Conservation (phyloP, 2,329 filamentous ascomycete genomes). For the Cordyceps farinosa region DNA sequence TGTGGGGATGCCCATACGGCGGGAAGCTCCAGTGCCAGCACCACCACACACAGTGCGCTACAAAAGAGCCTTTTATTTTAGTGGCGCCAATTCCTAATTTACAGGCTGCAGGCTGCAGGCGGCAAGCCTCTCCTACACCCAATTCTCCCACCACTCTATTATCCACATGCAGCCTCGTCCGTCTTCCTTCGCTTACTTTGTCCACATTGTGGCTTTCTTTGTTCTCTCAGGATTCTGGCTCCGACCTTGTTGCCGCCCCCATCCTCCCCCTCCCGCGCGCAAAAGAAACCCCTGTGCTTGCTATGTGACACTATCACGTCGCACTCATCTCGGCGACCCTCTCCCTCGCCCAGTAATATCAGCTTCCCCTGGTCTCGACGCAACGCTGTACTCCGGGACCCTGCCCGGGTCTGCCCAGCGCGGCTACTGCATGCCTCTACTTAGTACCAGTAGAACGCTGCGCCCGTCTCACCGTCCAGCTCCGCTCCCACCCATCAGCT, state of each 20-base stretch:
- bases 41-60: not conserved
- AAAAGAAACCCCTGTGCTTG: not conserved
- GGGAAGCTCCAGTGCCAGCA: not conserved
- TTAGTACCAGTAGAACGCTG: not conserved
- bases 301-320: not conserved
- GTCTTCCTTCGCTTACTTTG: too few species aligned
- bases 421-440: not conserved
- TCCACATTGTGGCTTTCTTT: too few species aligned
- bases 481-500: not conserved
- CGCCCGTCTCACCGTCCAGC: not conserved
- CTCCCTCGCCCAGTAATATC: not conserved
- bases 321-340: not conserved
- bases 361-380: not conserved
- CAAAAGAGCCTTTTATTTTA: not conserved
- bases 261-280: not conserved
- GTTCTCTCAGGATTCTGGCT: too few species aligned
- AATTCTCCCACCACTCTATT: too few species aligned
- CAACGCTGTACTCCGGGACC: not conserved
- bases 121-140: too few species aligned
- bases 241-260: too few species aligned
- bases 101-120: too few species aligned
- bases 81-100: too few species aligned
- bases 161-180: too few species aligned
- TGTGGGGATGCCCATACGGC: not conserved
- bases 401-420: not conserved